Evolutionary conservation across 306 rosid species (phyloP), one percentile per base, ranked within the genome.

Genomic region (Vigna nakashimae): DNA sequence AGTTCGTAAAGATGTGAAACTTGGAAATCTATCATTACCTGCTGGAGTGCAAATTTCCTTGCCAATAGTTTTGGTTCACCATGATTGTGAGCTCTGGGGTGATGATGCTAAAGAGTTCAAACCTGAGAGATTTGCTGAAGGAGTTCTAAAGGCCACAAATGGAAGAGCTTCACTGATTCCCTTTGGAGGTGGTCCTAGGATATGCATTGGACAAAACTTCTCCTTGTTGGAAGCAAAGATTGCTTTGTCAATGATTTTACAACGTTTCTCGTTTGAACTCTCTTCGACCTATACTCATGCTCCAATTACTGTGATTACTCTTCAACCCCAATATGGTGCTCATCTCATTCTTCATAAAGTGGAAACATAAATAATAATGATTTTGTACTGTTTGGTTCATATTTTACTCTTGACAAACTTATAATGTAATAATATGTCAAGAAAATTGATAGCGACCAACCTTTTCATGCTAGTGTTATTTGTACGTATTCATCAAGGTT

Each of bases 91-190:
- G 20, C 30, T 87, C 0, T 91, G 93, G 96, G 93, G 93, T 9
- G 85, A 83, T 5, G 87, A 89, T 79, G 87, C 83, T 15, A 38
- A 62, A 1, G 84, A 84, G 68, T 91, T 91, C 59, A 89, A 83
- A 18, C 91, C 96, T 3, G 86, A 86, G 66, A 84, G 93, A 15
- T 89, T 91, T 49, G 71, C 86, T 0, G 87, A 78, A 71, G 91
- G 91, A 40, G 6, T 87, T 68, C 48, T 67, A 0, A 87, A 84
- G 78, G 89, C 34, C 34, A 30, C 34, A 30, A 30, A 30, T 30
- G 34, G 34, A 4, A 30, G 34, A 30, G 34, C 34, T 30, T 30
- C 34, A 30, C 34, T 30, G 0, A 30, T 30, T 30, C 34, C 96
- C 1, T 90, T 90, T 60, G 88, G 92, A n/a, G 72, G 81, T 16